Conservation (phyloP, 1,284 basidiomycete genomes). For the Hymenochaete sp. region DNA sequence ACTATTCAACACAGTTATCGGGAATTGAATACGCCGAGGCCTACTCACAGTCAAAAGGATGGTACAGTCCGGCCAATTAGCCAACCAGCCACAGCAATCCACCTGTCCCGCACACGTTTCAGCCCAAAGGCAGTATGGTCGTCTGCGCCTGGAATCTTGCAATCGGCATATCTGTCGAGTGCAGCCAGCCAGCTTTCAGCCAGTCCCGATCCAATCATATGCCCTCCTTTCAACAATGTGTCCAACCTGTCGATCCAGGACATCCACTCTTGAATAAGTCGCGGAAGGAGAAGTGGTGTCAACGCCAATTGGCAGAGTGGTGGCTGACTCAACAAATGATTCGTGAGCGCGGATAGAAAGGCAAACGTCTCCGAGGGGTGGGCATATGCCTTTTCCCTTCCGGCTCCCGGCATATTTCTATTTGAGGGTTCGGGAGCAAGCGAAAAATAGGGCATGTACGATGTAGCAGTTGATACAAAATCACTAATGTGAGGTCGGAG, state of each 20-base stretch:
- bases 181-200: slow-evolving; percentile 58
- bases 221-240: slow-evolving; percentile 32
- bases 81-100: slow-evolving; percentile 71
- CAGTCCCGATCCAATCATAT: slow-evolving; percentile 69
- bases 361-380: slow-evolving; percentile 65
- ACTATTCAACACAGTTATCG: too few species aligned
- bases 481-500: slow-evolving; percentile 66
- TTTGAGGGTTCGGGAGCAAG: slow-evolving; percentile 31
- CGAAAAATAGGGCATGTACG: slow-evolving; percentile 78
- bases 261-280: slow-evolving; percentile 62
- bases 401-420: slow-evolving; percentile 35
- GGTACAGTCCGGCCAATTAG: slow-evolving; percentile 46
- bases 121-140: slow-evolving; percentile 30
- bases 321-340: slow-evolving; percentile 59
- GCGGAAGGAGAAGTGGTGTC: slow-evolving; percentile 46
- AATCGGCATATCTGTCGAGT: slow-evolving; percentile 54
- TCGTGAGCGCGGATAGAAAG: slow-evolving; percentile 59
- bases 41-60: not conserved
- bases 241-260: slow-evolving; percentile 68
- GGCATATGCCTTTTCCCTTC: slow-evolving; percentile 50
- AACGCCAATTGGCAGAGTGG: slow-evolving; percentile 52
- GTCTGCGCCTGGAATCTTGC: slow-evolving; percentile 39
- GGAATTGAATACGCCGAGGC: not conserved
- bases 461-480: slow-evolving; percentile 63
- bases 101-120: slow-evolving; percentile 53